These are phyloP conservation scores for Wickerhamiella spandovensis DNA, from an alignment of 805 yeast species.

Conservation along the genomic window DNA sequence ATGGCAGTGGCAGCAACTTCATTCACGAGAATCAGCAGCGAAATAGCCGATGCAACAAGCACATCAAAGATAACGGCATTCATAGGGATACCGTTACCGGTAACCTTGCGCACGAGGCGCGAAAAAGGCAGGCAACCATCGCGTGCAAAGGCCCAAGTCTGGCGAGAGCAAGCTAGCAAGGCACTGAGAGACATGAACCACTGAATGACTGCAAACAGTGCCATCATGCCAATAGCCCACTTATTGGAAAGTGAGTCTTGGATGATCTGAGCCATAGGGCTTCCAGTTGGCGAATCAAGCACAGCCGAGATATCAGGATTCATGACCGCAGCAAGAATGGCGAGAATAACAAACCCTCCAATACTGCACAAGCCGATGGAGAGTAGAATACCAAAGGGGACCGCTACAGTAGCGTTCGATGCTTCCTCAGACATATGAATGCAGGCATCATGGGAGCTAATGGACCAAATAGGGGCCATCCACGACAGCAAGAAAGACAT, in stretches of 20 bases:
- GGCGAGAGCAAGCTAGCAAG: conserved; percentile 55
- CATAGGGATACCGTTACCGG: conserved; percentile 43
- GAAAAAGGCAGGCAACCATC: conserved; percentile 58
- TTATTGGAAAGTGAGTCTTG: conserved; percentile 6
- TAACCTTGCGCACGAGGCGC: conserved; percentile 26
- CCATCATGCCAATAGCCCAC: conserved; percentile 13
- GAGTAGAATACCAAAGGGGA: conserved; percentile 54
- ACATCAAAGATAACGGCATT: conserved; percentile 43
- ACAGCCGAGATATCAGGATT: conserved; percentile 7
- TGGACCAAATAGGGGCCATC: conserved; percentile 43
- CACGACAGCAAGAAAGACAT: conserved; percentile 43
- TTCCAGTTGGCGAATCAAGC: conserved; percentile 28
- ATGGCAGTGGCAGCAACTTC: conserved; percentile 51
- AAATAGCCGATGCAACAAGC: conserved; percentile 37
- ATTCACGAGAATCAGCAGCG: conserved; percentile 46
- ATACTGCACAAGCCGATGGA: conserved; percentile 32
- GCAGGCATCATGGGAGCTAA: conserved; percentile 40
- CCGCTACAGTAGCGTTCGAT: conserved; percentile 46
- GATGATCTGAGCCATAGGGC: conserved; percentile 14
- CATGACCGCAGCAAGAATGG: conserved; percentile 14
- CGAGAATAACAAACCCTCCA: conserved; percentile 17
- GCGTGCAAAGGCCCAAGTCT: conserved; percentile 55
- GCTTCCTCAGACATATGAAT: conserved; percentile 55
- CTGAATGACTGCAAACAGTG: conserved; percentile 11
- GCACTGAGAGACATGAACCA: conserved; percentile 18